Evolutionary conservation across 2,329 filamentous ascomycete species (phyloP), one percentile per base, ranked within the genome.

Genomic region (Fusarium protoensiforme): DNA sequence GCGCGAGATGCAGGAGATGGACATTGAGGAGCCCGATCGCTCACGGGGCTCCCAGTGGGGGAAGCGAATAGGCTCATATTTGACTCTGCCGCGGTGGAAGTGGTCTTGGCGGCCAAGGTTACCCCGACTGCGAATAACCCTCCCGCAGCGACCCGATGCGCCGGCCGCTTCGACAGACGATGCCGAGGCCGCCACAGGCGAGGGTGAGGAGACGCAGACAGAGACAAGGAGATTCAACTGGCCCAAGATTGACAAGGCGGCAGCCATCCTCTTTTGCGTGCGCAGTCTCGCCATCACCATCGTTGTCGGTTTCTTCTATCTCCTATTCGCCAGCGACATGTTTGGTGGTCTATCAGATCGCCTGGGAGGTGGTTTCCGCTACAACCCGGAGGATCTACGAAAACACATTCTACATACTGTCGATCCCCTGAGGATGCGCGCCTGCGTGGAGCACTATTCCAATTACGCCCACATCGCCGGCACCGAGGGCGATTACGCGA

Each of bases 391-490:
- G 78, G 92, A 91, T 71, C 90, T 98, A 66, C 91, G 94, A 64
- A 86, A 89, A 66, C 94, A 92, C 82, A 88, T 97, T 29, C 91
- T 96, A 81, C 86, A 87, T 57, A 91, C 90, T 76, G 89, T 97
- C 73, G 92, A 97, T 78, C 86, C 90, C 63, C 87, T 87, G 67
- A 87, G 88, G 59, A 92, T 96, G 80, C 89, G 91, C 72, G 91
- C 93, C 43, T 93, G 93, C 66, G 84, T 98, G 68, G 86, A 89
- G 77, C 93, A 95, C 78, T 91, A 96, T 71, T 96, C 94, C 6
- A 89, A 89, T 64, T 98, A 94, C 80, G 93, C 96, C 70, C 96
- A 98, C 82, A 88, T 98, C 71, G 96, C 94, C 3, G 96, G 96
- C n/a, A 97, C 95, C 4, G 92, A 98, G 84, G 96, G 96, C 56